Conservation (phyloP, 108 stramenopile genomes). For the Cyclotella cryptica region DNA sequence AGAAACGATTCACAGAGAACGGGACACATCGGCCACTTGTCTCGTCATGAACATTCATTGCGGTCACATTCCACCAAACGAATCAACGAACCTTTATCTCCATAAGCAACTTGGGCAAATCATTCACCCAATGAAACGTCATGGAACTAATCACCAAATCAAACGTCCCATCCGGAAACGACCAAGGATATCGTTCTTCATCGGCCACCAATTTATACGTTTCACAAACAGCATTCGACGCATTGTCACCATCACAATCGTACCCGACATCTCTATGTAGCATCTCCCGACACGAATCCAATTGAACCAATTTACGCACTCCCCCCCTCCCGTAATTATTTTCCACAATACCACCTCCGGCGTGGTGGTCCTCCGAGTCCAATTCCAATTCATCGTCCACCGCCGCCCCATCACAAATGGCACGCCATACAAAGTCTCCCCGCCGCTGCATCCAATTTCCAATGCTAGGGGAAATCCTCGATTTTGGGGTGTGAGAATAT, state of each 20-base stretch:
- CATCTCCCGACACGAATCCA: conserved; percentile 76
- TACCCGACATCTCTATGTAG: conserved; percentile 75
- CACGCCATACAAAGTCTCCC: conserved; percentile 68
- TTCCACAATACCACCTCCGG: conserved; percentile 55
- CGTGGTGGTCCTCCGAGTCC: conserved; percentile 56
- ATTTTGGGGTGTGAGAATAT: conserved; percentile 69
- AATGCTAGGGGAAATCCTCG: conserved; percentile 79
- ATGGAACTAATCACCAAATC: conserved; percentile 92
- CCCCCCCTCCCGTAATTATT: conserved; percentile 85
- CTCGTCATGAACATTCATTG: too few relatives aligned
- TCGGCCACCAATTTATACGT: conserved; percentile 71
- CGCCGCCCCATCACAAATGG: conserved; percentile 43
- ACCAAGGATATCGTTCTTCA: conserved; percentile 68
- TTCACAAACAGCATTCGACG: conserved; percentile 57
- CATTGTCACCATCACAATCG: conserved; percentile 5
- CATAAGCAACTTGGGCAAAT: conserved; percentile 80
- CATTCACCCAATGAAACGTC: conserved; percentile 96
- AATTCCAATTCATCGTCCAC: conserved; percentile 6
- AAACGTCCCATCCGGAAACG: conserved; percentile 92
- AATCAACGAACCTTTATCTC: conserved; percentile 61
- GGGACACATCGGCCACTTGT: neutral
- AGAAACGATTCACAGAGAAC: neutral
- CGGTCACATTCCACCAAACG: neutral
- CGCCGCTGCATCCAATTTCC: conserved; percentile 74
- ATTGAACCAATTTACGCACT: conserved; percentile 76